phyloP scores from a whole-genome alignment of 2,329 filamentous ascomycete species.

The Sporothrix brunneoviolacea region DNA sequence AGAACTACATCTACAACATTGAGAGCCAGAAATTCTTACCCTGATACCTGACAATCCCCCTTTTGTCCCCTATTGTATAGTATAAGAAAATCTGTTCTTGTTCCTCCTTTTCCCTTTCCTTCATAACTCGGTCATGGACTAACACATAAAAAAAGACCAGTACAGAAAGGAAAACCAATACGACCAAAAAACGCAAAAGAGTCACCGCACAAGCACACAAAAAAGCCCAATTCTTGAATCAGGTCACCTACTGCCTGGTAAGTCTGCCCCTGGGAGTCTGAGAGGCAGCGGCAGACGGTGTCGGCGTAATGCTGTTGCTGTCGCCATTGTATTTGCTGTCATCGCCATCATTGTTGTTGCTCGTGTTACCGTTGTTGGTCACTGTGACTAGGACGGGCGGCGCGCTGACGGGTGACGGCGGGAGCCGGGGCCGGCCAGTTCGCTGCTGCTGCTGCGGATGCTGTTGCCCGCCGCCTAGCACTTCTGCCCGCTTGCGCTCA shows the following conservation, averaged over 20 bases:
- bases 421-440: not conserved
- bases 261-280: not conserved
- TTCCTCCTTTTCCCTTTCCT: too few relatives aligned
- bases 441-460: not conserved
- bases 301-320: constrained; percentile 6
- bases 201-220: too few relatives aligned
- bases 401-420: not conserved
- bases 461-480: not conserved
- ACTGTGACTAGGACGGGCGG: not conserved
- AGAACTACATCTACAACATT: too few relatives aligned
- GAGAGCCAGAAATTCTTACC: too few relatives aligned
- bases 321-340: not conserved
- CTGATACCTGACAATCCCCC: too few relatives aligned
- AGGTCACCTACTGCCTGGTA: not conserved
- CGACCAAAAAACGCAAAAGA: too few relatives aligned
- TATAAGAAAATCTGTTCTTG: too few relatives aligned
- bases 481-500: constrained; percentile 35
- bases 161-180: not conserved
- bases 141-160: not conserved
- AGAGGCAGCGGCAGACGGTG: not conserved
- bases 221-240: too few relatives aligned
- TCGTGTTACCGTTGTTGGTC: not conserved
- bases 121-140: too few relatives aligned
- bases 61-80: too few relatives aligned
- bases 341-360: not conserved